Evolutionary conservation across 1,139 yeast species (phyloP).

Genomic region (Eremothecium cymbalariae): DNA sequence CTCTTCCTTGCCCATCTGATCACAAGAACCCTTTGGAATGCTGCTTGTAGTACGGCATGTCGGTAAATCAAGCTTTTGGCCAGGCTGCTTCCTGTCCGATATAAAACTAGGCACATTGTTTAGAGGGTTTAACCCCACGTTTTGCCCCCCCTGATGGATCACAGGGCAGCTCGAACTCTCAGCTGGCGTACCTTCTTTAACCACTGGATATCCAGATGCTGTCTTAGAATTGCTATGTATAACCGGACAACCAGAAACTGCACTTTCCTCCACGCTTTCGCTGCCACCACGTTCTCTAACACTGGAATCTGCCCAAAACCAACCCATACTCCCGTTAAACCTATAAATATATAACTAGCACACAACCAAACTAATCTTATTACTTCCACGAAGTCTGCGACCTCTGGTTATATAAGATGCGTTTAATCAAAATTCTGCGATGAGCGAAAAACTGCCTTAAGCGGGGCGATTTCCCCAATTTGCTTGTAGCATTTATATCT

Average conservation of each 20-base stretch:
- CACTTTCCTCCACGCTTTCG: slow-evolving; percentile 8
- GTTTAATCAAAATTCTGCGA: no score
- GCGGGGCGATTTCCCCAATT: no score
- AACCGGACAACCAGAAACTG: slow-evolving; percentile 20
- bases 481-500: no score
- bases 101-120: slow-evolving; percentile 82
- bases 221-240: slow-evolving; percentile 14
- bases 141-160: slow-evolving; percentile 29
- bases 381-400: no score
- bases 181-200: slow-evolving; percentile 29
- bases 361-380: no score
- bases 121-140: slow-evolving; percentile 48
- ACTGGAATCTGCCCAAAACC: slow-evolving; percentile 72
- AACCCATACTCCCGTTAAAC: slow-evolving; percentile 48
- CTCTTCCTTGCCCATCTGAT: slow-evolving; percentile 42
- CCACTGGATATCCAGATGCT: slow-evolving; percentile 20
- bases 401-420: no score
- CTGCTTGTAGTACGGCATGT: slow-evolving; percentile 76
- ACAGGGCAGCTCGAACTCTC: slow-evolving; percentile 33
- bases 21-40: slow-evolving; percentile 70
- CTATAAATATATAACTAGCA: no score
- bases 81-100: slow-evolving; percentile 63
- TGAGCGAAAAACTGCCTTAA: no score
- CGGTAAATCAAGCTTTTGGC: slow-evolving; percentile 70
- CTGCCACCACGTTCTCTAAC: slow-evolving; percentile 29